Conservation (phyloP, 257 asterid species). For the Solanum gandarillasii region DNA sequence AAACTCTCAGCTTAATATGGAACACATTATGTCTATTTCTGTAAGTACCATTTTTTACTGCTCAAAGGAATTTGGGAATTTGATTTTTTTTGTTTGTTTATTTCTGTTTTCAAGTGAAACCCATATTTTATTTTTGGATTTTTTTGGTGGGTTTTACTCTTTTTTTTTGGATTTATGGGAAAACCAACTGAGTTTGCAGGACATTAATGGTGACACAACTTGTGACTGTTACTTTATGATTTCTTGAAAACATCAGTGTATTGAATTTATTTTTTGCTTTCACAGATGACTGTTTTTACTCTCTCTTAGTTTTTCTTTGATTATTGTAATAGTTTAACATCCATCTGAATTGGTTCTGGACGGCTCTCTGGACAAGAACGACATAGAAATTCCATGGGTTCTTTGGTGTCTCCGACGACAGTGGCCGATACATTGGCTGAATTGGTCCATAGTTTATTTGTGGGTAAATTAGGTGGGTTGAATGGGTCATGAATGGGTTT, state of each 20-base stretch:
- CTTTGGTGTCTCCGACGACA: too few relatives aligned
- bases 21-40: slow-evolving; percentile 91
- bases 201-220: slow-evolving; percentile 15
- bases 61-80: neutral
- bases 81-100: neutral
- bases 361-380: too few relatives aligned
- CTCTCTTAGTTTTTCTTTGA: neutral
- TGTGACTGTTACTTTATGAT: slow-evolving; percentile 2
- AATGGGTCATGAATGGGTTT: too few relatives aligned
- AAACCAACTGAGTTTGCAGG: slow-evolving; percentile 3
- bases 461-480: too few relatives aligned
- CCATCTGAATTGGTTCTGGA: neutral
- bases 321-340: neutral
- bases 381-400: too few relatives aligned
- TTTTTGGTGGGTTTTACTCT: neutral
- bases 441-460: too few relatives aligned
- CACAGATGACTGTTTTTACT: neutral
- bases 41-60: slow-evolving; percentile 27
- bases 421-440: too few relatives aligned
- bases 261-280: neutral
- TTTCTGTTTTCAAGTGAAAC: neutral
- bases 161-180: slow-evolving; percentile 6
- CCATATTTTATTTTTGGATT: neutral
- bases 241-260: slow-evolving; percentile 14
- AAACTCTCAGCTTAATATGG: slow-evolving; percentile 83